phyloP scores from a whole-genome alignment of 1,139 yeast genomes.

The Hyphopichia wangnamkhiaoensis region DNA sequence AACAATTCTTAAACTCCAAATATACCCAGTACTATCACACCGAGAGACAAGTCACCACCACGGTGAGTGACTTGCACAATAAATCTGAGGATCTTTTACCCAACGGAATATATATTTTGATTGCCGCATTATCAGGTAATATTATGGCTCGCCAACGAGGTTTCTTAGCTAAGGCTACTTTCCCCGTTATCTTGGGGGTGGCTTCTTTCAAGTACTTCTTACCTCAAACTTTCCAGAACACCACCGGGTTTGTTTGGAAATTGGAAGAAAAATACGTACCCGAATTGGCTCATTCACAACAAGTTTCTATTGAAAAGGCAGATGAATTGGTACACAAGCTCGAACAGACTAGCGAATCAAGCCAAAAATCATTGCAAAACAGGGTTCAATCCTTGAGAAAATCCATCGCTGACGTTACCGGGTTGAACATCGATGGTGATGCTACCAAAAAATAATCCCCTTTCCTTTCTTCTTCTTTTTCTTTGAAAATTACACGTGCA shows the following conservation, averaged over 20 bases:
- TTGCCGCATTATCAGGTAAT: conserved; percentile 81
- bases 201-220: conserved; percentile 72
- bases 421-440: conserved; percentile 66
- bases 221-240: conserved; percentile 75
- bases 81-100: conserved; percentile 77
- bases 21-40: conserved; percentile 54
- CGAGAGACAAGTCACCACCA: conserved; percentile 67
- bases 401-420: conserved; percentile 61
- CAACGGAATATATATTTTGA: conserved; percentile 66
- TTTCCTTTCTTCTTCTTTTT: neutral
- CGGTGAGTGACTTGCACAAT: conserved; percentile 70
- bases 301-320: conserved; percentile 44
- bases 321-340: conserved; percentile 48
- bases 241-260: conserved; percentile 60
- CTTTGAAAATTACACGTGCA: too few relatives aligned
- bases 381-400: conserved; percentile 47
- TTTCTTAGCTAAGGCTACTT: conserved; percentile 53
- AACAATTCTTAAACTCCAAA: conserved; percentile 30
- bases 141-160: conserved; percentile 76
- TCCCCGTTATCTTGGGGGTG: conserved; percentile 69
- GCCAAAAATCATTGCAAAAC: conserved; percentile 40
- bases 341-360: conserved; percentile 34
- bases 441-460: conserved; percentile 50
- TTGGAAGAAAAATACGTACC: conserved; percentile 70
- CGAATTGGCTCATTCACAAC: conserved; percentile 65